Base-by-base conservation (phyloP, 495 filamentous ascomycete genomes). In the Halenospora varia region DNA sequence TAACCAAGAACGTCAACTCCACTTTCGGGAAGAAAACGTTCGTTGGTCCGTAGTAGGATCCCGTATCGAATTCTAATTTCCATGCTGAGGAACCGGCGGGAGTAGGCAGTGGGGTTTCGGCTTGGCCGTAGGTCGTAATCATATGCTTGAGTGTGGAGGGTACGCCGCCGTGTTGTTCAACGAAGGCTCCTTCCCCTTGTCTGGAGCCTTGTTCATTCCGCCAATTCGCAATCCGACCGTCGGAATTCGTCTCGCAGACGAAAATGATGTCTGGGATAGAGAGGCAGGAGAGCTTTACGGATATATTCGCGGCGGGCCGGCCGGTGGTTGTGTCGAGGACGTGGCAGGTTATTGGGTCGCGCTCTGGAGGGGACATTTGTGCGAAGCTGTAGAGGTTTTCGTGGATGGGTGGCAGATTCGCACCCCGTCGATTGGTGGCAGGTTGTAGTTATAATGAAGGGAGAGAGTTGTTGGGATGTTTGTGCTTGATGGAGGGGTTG, bases 11-110 rank as follows among this genome's bases (percentile, higher is more conserved):
- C 52, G 83, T 83, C 41, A 98, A 81, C 70, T 86, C 84, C n/a
- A 97, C 91, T 73, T 92, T 88, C 22, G 90, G 90, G 70, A 90
- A 97, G 69, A 98, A 97, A 2, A 90, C 91, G 56, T 87, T 80
- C 54, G 84, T 81, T 58, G 82, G 76, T 57, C 88, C 88, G 67
- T 85, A 96, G 75, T 94, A 96, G 17, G 69, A 73, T 26, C 80
- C 88, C 10, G 87, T 89, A 59, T 90, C 87, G 71, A 97, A 96
- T 24, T 78, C 77, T 60, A 96, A 76, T 40, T 80, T 83, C 88
- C 89, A 96, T 52, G 78, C 69, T 59, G 77, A 81, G 64, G 74
- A 73, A 10, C 71, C 73, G 11, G 61, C 64, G 2, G 69, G 66
- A 45, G 58, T 59, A 0, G 65, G 66, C 35, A 75, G 71, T 10